Percentiles rank a stretch among this genome's conserved stretches.
Conservation (phyloP, 768 basidiomycete species). For the Xerocomellus amylosporus region DNA sequence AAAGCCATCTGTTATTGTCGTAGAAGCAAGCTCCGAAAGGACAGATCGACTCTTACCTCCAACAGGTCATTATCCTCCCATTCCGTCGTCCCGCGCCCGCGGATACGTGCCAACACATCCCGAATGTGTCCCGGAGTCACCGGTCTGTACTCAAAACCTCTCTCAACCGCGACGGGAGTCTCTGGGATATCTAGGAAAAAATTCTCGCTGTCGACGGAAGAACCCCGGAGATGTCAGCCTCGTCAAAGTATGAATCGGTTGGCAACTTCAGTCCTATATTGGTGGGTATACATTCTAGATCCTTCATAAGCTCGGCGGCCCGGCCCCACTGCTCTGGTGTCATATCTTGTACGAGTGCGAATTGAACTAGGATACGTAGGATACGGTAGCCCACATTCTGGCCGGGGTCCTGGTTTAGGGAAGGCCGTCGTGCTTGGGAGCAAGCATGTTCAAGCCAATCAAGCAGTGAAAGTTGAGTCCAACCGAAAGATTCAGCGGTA, state of each 20-base stretch:
- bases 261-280: conserved; percentile 69
- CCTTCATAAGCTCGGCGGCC: conserved; percentile 46
- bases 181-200: background rate
- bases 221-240: conserved; percentile 69
- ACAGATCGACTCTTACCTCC: too few relatives aligned
- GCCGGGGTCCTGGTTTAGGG: conserved; percentile 13
- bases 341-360: conserved; percentile 66
- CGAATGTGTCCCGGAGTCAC: background rate
- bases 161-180: background rate
- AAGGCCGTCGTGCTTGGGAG: conserved; percentile 28
- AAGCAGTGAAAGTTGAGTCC: conserved; percentile 66
- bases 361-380: conserved; percentile 57
- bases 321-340: conserved; percentile 51
- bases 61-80: too few relatives aligned
- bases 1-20: too few relatives aligned
- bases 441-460: conserved; percentile 72
- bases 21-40: too few relatives aligned
- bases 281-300: conserved; percentile 67
- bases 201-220: background rate
- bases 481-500: conserved; percentile 53
- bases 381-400: conserved; percentile 54
- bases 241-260: conserved; percentile 73
- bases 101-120: background rate
- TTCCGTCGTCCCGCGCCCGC: too few relatives aligned
- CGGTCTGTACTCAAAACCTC: background rate